Conservation (phyloP, 2,329 filamentous ascomycete species). For the Nemania sp. region DNA sequence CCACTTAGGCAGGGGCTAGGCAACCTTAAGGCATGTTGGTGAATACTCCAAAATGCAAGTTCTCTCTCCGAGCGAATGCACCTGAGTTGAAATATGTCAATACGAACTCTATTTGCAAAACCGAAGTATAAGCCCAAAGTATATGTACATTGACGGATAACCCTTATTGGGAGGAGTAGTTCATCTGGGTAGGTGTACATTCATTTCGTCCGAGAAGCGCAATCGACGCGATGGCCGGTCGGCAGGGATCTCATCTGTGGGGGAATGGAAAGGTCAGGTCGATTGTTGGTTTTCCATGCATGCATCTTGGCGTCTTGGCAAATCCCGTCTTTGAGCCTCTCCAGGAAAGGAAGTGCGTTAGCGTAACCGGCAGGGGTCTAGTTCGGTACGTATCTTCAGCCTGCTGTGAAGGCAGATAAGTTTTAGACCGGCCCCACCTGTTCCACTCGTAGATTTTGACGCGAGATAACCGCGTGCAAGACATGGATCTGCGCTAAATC, state of each 20-base stretch:
- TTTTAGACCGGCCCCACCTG: conserved; percentile 26
- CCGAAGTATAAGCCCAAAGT: neutral
- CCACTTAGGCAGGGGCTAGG: conserved; percentile 15
- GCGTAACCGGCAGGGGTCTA: conserved; percentile 12
- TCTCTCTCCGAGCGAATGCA: neutral
- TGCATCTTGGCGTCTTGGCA: conserved; percentile 34
- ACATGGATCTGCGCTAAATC: conserved; percentile 36
- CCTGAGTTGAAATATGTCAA: neutral
- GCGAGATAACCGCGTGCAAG: conserved; percentile 43
- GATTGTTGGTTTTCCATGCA: conserved; percentile 36
- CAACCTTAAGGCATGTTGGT: neutral
- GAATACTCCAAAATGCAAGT: neutral
- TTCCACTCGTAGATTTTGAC: conserved; percentile 40
- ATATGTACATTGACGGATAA: neutral
- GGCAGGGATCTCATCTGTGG: conserved; percentile 36
- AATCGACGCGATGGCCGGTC: conserved; percentile 11
- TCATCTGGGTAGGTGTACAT: neutral
- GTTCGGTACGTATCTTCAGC: conserved; percentile 36
- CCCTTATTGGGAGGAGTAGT: neutral
- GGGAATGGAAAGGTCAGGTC: conserved; percentile 27
- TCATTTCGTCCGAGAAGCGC: neutral
- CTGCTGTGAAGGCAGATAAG: neutral
- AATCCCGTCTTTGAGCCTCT: conserved; percentile 40
- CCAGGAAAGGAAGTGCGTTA: conserved; percentile 37
- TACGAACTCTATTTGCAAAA: neutral